Percentiles rank a stretch among this genome's conserved stretches.
phyloP scores from a whole-genome alignment of 164 flowering plant genomes.

The Cinnamomum micranthum region DNA sequence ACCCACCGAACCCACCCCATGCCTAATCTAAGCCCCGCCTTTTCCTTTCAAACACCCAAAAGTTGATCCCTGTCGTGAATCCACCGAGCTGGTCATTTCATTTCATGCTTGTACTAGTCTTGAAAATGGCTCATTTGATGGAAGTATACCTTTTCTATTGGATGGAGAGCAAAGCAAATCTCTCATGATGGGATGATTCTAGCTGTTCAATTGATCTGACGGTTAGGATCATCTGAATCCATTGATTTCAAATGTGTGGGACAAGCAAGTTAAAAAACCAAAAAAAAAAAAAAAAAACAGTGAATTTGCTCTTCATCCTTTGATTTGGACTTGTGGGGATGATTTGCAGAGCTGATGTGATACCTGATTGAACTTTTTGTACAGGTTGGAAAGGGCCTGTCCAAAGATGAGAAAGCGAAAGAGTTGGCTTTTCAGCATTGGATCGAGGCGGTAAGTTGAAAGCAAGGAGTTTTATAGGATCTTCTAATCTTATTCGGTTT shows the following conservation, averaged over 20 bases:
- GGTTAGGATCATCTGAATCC: not conserved
- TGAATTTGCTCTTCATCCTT: too few species aligned
- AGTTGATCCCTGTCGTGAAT: too few species aligned
- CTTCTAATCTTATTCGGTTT: too few species aligned
- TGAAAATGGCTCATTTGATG: too few species aligned
- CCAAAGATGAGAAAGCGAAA: constrained; percentile 63
- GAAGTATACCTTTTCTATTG: not conserved
- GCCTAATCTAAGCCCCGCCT: too few species aligned
- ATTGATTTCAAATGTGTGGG: too few species aligned
- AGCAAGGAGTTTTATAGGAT: not conserved
- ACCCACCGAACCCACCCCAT: too few species aligned
- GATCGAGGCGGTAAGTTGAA: constrained; percentile 82
- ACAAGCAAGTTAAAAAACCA: too few species aligned
- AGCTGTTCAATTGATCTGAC: not conserved
- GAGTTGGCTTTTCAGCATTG: constrained; percentile 88
- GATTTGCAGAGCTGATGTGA: not conserved
- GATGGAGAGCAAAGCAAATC: not conserved
- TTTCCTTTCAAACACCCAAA: too few species aligned
- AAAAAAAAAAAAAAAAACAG: too few species aligned
- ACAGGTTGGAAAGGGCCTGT: constrained; percentile 85
- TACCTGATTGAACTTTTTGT: not conserved
- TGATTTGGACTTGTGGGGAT: not conserved
- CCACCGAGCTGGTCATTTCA: too few species aligned
- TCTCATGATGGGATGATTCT: not conserved
- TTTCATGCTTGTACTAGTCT: too few species aligned